These are phyloP conservation scores for Diplosphaera chodatii DNA, from an alignment of 139 green algal genomes.

Conservation along the genomic window DNA sequence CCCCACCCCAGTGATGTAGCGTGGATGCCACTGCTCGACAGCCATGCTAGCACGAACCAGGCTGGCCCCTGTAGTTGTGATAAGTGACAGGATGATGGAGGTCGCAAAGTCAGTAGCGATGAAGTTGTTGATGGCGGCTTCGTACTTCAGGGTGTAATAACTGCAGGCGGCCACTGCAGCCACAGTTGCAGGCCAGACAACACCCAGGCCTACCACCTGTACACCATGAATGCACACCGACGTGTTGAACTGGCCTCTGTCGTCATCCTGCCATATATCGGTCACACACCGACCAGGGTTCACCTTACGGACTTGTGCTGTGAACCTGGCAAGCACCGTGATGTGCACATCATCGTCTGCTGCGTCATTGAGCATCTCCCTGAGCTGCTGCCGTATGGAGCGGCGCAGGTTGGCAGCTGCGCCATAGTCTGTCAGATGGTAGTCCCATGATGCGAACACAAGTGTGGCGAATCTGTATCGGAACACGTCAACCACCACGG, in stretches of 20 bases:
- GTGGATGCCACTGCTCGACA: slow-evolving; percentile 29
- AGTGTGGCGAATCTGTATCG: slow-evolving; percentile 35
- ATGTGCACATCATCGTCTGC: slow-evolving; percentile 10
- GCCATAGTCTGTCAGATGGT: slow-evolving; percentile 22
- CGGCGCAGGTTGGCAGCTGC: slow-evolving; percentile 21
- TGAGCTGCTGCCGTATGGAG: slow-evolving; percentile 31
- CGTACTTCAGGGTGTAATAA: slow-evolving; percentile 19
- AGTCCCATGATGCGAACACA: slow-evolving; percentile 39
- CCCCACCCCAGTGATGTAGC: slow-evolving; percentile 7
- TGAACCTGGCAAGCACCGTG: too few species aligned
- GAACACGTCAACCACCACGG: slow-evolving; percentile 20
- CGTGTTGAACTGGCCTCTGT: too few species aligned
- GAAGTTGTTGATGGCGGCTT: slow-evolving; percentile 12
- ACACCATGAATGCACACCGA: not conserved
- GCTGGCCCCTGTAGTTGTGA: slow-evolving; percentile 14
- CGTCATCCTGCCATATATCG: too few species aligned
- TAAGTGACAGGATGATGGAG: slow-evolving; percentile 21
- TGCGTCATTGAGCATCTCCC: slow-evolving; percentile 35
- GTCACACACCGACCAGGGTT: too few species aligned
- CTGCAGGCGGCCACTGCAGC: slow-evolving; percentile 10
- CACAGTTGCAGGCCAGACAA: slow-evolving; percentile 29
- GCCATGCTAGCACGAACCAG: slow-evolving; percentile 8
- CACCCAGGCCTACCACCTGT: slow-evolving; percentile 16
- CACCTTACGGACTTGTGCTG: too few species aligned
- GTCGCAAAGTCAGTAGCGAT: slow-evolving; percentile 24